Evolutionary conservation across 83 land plant genomes (phyloP), one percentile per base, ranked within the genome.

Genomic region (Diphasiastrum complanatum): DNA sequence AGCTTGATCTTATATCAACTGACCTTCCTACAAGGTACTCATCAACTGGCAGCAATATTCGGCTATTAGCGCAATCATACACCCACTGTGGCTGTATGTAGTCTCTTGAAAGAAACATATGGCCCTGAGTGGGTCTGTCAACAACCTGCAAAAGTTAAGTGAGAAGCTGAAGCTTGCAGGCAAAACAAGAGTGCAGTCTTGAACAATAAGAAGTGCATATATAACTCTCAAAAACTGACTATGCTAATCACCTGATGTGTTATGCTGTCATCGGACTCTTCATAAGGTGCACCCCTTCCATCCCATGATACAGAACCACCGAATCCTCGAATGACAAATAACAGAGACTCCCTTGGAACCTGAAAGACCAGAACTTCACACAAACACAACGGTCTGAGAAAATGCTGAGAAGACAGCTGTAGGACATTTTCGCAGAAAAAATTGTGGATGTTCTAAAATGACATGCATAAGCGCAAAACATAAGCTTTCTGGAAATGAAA

Each of bases 71-170:
- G 73, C 87, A 84, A 64, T 95, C 97, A 75, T 69, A 95, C 29
- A 89, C 77, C 99, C 99, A 95, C 46, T 95, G 99, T 3, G 99
- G 99, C 46, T 89, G 99, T 18, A 95, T 73, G 76, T 95, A 95
- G 33, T 86, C 89, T 72, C 99, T 80, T 20, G 93, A 86, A 12
- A 86, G 79, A 72, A 75, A 82, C 33, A 45, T 82, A 48, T 82
- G 93, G 16, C 80, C 79, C 62, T 85, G 85, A 5, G 80, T 74
- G 29, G 97, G 93, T 26, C 99, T 71, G 72, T 95, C 99, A 65
- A 95, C 97, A 59, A 95, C 78, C 89, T 91, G 95, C 61, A 75
- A 22, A 5, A 4, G 61, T 28, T 51, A 33, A 10, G 20, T 5
- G 11, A 49, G 11, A 6, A 8, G 8, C 10, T 12, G 52, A 19